Base-by-base conservation (phyloP, 148 eudicot species). In the Pouteria glomerata region DNA sequence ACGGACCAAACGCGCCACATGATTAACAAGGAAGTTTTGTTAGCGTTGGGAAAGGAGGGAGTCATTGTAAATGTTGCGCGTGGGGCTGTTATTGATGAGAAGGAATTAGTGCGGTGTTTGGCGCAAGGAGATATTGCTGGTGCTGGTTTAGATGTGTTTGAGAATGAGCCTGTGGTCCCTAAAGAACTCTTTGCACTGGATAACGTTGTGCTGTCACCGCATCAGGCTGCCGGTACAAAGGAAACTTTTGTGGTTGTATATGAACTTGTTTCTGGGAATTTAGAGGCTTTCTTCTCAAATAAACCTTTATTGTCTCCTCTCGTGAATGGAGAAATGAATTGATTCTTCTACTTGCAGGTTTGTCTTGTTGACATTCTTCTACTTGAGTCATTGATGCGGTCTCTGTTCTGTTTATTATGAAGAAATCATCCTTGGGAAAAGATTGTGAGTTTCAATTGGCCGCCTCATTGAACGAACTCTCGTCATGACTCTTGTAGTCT, bases 71-170 rank as follows among this genome's bases (percentile, higher is more conserved):
- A 85, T 18, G 35, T 85, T 18, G 88, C 72, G 5, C 82, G 86
- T 1, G 88, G 88, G 57, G 70, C 77, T 4, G 48, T 82, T 41
- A 58, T 85, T 19, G 82, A 85, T 29, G 88, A 85, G 77, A 74
- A 61, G 27, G 84, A 82, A 37, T n/a, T 85, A 66, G 84, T 85
- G 33, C 67, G 56, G 58, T 77, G 57, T 77, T 73, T 85, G 69
- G 47, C 45, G 26, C 73, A 78, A 39, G 85, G 82, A 4, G 66
- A 58, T 66, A 75, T 82, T 16, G 88, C 74, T 0, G 85, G 88
- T 51, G 88, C 84, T 59, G 88, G 88, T 0, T 70, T 85, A 66
- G 85, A 85, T 53, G 88, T 85, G 45, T 85, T 77, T 45, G 88
- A 85, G 79, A 44, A 73, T 41, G 89, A 85, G 63, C 89, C 89